These are phyloP conservation scores for Chlamydomonas asymmetrica DNA, from an alignment of 139 green algal genomes.

Conservation along the genomic window DNA sequence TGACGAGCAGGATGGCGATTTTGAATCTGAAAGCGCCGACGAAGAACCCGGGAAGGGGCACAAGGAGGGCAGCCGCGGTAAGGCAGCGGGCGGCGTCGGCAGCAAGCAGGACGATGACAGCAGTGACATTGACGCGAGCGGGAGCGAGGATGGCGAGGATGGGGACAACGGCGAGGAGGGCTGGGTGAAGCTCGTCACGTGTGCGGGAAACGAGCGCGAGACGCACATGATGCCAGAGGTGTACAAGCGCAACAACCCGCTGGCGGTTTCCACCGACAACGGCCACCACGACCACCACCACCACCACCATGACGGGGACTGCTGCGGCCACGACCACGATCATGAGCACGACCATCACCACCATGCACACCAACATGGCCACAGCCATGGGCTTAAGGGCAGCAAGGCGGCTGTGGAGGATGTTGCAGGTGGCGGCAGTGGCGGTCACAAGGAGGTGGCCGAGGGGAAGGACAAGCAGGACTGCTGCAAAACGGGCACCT, in stretches of 20 bases:
- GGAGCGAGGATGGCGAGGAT: constrained; percentile 3
- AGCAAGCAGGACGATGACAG: not conserved
- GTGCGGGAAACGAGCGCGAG: constrained; percentile 36
- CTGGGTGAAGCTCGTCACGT: constrained; percentile 38
- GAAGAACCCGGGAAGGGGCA: no score
- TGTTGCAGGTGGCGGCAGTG: no score
- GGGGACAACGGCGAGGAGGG: not conserved
- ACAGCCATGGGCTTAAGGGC: no score
- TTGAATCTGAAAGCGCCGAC: no score
- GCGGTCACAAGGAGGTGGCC: no score
- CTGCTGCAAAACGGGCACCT: no score
- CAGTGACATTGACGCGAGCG: not conserved
- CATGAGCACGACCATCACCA: not conserved
- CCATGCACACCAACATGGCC: no score
- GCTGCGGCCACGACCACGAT: not conserved
- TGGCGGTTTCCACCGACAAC: no score
- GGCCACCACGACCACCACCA: no score
- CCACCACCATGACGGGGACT: constrained; percentile 22
- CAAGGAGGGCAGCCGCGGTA: not conserved
- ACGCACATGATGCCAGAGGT: constrained; percentile 41
- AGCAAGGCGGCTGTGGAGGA: no score
- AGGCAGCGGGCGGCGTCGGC: not conserved
- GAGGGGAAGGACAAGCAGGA: no score
- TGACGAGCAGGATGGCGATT: constrained; percentile 1
- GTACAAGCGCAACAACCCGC: no score